Evolutionary conservation across 768 basidiomycete species (phyloP), one percentile per base, ranked within the genome.

Genomic region (Dioszegia crocea): DNA sequence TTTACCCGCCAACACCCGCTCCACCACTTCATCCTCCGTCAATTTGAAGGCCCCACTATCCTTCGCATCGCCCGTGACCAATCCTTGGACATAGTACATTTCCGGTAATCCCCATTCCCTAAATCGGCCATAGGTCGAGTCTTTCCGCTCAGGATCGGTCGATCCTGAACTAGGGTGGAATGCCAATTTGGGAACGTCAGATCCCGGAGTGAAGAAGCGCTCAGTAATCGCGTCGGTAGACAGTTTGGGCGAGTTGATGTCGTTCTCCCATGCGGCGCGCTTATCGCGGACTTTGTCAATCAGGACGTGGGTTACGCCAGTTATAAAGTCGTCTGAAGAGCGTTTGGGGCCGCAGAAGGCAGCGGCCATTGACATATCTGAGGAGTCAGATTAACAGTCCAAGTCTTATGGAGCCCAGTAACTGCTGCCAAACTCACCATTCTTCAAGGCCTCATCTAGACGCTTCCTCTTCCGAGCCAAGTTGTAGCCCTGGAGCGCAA

Each of bases 401-500:
- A n/a, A 48, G 21, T 9, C 19, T 27, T 27, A 11, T 24, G 5
- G 30, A 26, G 17, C 2, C 9, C 9, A 6, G 21, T 26, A 16
- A 48, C 9, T 2, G 9, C 6, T 12, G 17, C 16, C 30, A 26
- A 33, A 62, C 65, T 46, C 27, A 68, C 64, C 94, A 85, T 88
- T 90, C 64, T 87, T 79, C 60, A 98, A 79, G 1, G 84, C 84
- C 57, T 88, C 81, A 4, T 81, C 79, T 39, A 98, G 80, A 1
- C 81, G 73, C 80, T 64, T 64, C 2, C 86, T 77, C 1, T 78
- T 77, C 66, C 80, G 83, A n/a, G 90, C 92, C 59, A 79, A 79
- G 46, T 87, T 84, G 55, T 92, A 83, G 0, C 89, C 88, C 66
- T 82, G 79, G 21, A 98, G 80, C n/a, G 93, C 84, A 33, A 98